phyloP scores from a whole-genome alignment of 192 early-diverging fungal genomes.

The Coemansia sp. region DNA sequence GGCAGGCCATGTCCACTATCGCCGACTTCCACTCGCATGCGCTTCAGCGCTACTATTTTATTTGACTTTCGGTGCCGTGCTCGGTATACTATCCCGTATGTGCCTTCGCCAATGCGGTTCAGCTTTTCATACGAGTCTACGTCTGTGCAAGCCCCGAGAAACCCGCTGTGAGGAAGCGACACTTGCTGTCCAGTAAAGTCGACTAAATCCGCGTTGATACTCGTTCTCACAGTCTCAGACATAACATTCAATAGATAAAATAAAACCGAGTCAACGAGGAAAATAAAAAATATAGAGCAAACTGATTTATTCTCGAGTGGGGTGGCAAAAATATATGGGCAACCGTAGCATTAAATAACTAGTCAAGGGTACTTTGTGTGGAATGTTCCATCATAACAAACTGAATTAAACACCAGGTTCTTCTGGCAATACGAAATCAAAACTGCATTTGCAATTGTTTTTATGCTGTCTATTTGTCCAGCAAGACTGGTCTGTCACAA shows the following conservation, averaged over 20 bases:
- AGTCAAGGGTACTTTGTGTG: not conserved
- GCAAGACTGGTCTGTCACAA: too few relatives aligned
- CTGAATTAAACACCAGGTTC: too few relatives aligned
- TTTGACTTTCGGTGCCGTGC: constrained; percentile 59
- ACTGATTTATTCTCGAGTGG: too few relatives aligned
- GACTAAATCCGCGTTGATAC: not conserved
- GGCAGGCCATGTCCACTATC: constrained; percentile 92
- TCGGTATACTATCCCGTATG: constrained; percentile 89
- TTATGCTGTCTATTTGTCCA: too few relatives aligned
- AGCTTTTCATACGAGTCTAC: constrained; percentile 90
- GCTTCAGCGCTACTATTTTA: constrained; percentile 66
- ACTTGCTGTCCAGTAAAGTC: constrained; percentile 28
- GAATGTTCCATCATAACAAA: too few relatives aligned
- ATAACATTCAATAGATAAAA: too few relatives aligned
- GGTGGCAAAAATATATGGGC: not conserved
- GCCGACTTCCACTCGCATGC: constrained; percentile 71
- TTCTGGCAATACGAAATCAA: too few relatives aligned
- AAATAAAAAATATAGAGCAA: too few relatives aligned
- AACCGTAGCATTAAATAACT: not conserved
- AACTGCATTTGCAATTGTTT: too few relatives aligned
- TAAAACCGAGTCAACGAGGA: too few relatives aligned
- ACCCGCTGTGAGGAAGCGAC: constrained; percentile 41
- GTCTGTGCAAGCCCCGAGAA: constrained; percentile 70
- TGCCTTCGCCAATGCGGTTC: constrained; percentile 89
- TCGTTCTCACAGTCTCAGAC: not conserved